Base-by-base conservation (phyloP, 768 basidiomycete genomes). In the Daedaleopsis nitida region DNA sequence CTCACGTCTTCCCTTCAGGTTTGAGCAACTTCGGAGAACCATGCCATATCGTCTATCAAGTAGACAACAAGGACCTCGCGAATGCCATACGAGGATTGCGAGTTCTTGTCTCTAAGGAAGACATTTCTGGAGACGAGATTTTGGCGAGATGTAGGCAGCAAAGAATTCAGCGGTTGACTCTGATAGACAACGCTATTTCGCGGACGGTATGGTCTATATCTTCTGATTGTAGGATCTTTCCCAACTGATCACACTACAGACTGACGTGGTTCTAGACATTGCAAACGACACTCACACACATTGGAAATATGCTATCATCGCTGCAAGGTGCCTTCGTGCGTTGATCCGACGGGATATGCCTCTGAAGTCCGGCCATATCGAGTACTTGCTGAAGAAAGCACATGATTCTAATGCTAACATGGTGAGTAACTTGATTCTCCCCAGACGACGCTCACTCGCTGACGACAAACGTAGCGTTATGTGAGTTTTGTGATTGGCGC, bases 261-360 rank as follows among this genome's bases (percentile, higher is more conserved):
- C 74, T 5, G 66, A 73, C 0, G 65, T 77, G 23, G 76, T 89
- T 17, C 72, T 90, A 35, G 77, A 81, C 32, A 79, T 91, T 39
- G 90, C 84, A 1, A 78, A 83, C 21, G 83, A 85, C 27, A 65
- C 81, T 3, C 73, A 77, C 16, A 92, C 88, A 5, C 92, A 94
- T 69, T 93, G 92, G 92, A 82, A 86, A 57, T 94, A 94, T 69
- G 76, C 79, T 7, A 88, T 92, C 44, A 84, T 85, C 39, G 89
- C 90, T 11, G 78, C 86, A 32, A 80, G 88, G 57, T 83, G 84
- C 68, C 76, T 93, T 16, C 81, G 89, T 27, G 83, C 89, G 3
- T 75, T 93, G 14, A 77, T 92, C 50, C 79, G 91, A 19, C 83
- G 85, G 1, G 92, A 94, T 70, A 69, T 68, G 1, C 82, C 86